These are phyloP conservation scores for Conticribra guillardii DNA, from an alignment of 108 stramenopile species.

Conservation along the genomic window DNA sequence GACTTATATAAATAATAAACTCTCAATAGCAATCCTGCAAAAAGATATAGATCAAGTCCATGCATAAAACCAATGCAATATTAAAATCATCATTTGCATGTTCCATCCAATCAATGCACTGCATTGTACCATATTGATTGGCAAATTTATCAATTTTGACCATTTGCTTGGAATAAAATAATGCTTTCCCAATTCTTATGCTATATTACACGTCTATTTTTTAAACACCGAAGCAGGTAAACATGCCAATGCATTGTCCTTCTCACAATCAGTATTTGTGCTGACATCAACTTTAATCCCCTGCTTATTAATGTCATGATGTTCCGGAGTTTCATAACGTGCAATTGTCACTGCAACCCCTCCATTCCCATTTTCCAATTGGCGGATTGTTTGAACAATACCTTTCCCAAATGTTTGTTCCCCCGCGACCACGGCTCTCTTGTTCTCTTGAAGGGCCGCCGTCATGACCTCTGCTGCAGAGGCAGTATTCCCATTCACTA, in stretches of 20 bases:
- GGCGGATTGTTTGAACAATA: conserved; percentile 87
- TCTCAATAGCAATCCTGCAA: no score
- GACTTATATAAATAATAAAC: no score
- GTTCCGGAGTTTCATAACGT: conserved; percentile 87
- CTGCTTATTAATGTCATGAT: conserved; percentile 85
- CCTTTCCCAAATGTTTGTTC: conserved; percentile 93
- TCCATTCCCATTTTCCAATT: conserved; percentile 69
- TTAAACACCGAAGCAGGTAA: conserved; percentile 42
- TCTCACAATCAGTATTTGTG: conserved; percentile 70
- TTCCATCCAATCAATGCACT: no score
- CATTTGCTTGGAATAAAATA: no score
- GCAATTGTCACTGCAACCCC: conserved; percentile 91
- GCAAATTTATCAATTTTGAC: no score
- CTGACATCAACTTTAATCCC: conserved; percentile 77
- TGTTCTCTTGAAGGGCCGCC: conserved; percentile 88
- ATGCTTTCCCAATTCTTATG: no score
- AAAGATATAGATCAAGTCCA: no score
- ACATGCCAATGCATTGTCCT: conserved; percentile 76
- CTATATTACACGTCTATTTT: no score
- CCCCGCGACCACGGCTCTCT: conserved; percentile 72
- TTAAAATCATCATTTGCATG: no score
- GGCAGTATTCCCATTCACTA: conserved; percentile 89
- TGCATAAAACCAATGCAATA: no score
- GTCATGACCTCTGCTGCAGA: conserved; percentile 91
- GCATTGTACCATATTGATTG: no score